These are phyloP conservation scores for Thelonectria olida DNA, from an alignment of 2,329 filamentous ascomycete species.

Conservation along the genomic window DNA sequence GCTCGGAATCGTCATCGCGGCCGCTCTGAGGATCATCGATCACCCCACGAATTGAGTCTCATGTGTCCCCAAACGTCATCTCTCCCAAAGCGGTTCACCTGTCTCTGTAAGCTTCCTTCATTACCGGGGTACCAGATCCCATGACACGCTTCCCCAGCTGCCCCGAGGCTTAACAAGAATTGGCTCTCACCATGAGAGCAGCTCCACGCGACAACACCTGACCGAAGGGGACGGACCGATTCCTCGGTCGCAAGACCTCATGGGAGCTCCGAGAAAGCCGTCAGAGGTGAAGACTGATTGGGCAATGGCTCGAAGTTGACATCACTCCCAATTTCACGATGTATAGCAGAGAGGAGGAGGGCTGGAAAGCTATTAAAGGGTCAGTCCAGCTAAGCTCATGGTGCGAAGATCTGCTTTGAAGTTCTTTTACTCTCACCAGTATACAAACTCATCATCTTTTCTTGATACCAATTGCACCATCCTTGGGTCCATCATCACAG, in stretches of 20 bases:
- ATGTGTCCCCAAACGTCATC: background rate
- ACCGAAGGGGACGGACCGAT: conserved; percentile 37
- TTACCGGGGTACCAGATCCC: too few species aligned
- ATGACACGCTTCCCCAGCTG: background rate
- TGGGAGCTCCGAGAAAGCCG: conserved; percentile 1
- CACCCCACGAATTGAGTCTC: background rate
- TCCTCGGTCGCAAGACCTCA: conserved; percentile 30
- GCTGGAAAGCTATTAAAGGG: conserved; percentile 10
- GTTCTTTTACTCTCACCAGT: background rate
- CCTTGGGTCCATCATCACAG: background rate
- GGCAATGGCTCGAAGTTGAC: conserved; percentile 15
- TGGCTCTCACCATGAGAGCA: background rate
- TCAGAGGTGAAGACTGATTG: conserved; percentile 8
- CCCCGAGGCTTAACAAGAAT: conserved; percentile 5
- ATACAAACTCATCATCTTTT: too few species aligned
- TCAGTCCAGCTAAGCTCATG: background rate
- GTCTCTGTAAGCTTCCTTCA: background rate
- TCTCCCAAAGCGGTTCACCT: background rate
- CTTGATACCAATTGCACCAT: background rate
- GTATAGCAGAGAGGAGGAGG: background rate
- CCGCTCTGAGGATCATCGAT: background rate
- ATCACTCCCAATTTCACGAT: conserved; percentile 20
- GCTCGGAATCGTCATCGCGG: conserved; percentile 10
- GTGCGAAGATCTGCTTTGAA: background rate
- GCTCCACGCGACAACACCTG: conserved; percentile 24